Evolutionary conservation across 2,329 filamentous ascomycete species (phyloP).

Genomic region (Neofusicoccum ribis): DNA sequence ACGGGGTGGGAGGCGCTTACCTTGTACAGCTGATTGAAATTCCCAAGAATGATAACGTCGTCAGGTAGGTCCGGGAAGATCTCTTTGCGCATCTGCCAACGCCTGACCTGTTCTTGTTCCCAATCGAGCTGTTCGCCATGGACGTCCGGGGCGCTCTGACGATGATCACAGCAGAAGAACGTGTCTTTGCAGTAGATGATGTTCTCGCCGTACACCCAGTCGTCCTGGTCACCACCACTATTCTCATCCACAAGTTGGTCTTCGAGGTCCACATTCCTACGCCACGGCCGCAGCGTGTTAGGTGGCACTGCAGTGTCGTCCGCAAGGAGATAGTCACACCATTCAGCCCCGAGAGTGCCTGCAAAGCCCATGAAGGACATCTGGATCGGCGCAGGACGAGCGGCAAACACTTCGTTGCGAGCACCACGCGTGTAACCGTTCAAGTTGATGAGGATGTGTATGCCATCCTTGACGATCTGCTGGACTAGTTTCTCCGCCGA

Average conservation of each 20-base stretch:
- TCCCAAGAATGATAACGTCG: conserved; percentile 86
- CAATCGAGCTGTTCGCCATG: conserved; percentile 69
- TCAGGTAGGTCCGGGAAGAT: conserved; percentile 82
- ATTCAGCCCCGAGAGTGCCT: conserved; percentile 91
- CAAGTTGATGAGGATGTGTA: conserved; percentile 95
- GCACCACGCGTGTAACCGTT: conserved; percentile 97
- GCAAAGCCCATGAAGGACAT: conserved; percentile 99
- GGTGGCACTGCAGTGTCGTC: conserved; percentile 84
- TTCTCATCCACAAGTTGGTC: conserved; percentile 66
- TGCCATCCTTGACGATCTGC: conserved; percentile 82
- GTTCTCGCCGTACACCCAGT: conserved; percentile 96
- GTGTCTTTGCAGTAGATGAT: conserved; percentile 92
- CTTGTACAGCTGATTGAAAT: conserved; percentile 99
- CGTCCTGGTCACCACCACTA: conserved; percentile 66
- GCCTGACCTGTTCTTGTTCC: conserved; percentile 76
- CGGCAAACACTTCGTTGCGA: conserved; percentile 96
- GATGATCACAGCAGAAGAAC: conserved; percentile 97
- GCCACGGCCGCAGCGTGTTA: conserved; percentile 76
- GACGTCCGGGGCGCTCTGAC: conserved; percentile 79
- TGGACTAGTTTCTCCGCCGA: conserved; percentile 77
- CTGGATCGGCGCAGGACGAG: conserved; percentile 88
- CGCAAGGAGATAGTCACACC: conserved; percentile 96
- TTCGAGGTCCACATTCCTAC: conserved; percentile 71
- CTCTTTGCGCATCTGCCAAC: conserved; percentile 92
- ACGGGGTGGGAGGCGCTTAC: conserved; percentile 52